These are phyloP conservation scores for Diplodia scrobiculata DNA, from an alignment of 2,329 filamentous ascomycete genomes.

Conservation along the genomic window DNA sequence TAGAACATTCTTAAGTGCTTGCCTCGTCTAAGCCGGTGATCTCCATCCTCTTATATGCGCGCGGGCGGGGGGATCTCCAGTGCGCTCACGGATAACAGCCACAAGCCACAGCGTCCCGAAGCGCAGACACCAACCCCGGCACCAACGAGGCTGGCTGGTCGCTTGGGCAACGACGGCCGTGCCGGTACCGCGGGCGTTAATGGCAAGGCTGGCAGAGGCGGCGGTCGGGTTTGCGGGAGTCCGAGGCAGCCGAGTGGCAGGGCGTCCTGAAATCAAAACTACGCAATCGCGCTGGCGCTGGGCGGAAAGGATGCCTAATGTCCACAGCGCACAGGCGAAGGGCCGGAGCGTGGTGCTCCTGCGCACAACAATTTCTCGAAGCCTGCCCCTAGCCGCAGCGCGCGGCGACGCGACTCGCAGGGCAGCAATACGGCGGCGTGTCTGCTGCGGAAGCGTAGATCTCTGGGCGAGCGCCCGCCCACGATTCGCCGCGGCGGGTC, in stretches of 20 bases:
- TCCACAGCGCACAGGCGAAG: slow-evolving; percentile 9
- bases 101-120: slow-evolving; percentile 4
- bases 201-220: slow-evolving; percentile 8
- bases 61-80: neutral
- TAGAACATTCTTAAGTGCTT: slow-evolving; percentile 9
- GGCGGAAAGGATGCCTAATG: slow-evolving; percentile 12
- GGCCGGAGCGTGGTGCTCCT: slow-evolving; percentile 16
- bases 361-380: slow-evolving; percentile 23
- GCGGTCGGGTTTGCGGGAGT: neutral
- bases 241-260: slow-evolving; percentile 5
- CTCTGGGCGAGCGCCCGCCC: slow-evolving; percentile 1
- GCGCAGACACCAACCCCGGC: neutral
- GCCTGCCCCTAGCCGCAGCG: slow-evolving; percentile 6
- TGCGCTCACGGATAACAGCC: neutral
- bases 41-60: slow-evolving; percentile 14
- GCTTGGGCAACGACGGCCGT: slow-evolving; percentile 18
- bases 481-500: slow-evolving; percentile 9
- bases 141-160: slow-evolving; percentile 1
- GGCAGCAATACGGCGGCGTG: neutral
- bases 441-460: slow-evolving; percentile 15
- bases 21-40: slow-evolving; percentile 1
- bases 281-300: slow-evolving; percentile 21
- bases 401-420: neutral
- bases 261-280: slow-evolving; percentile 25
- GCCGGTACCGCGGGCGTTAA: slow-evolving; percentile 10